Percentiles rank a stretch among this genome's conserved stretches.
These are phyloP conservation scores for Umbellularia californica DNA, from an alignment of 164 flowering plant species.

Conservation along the genomic window DNA sequence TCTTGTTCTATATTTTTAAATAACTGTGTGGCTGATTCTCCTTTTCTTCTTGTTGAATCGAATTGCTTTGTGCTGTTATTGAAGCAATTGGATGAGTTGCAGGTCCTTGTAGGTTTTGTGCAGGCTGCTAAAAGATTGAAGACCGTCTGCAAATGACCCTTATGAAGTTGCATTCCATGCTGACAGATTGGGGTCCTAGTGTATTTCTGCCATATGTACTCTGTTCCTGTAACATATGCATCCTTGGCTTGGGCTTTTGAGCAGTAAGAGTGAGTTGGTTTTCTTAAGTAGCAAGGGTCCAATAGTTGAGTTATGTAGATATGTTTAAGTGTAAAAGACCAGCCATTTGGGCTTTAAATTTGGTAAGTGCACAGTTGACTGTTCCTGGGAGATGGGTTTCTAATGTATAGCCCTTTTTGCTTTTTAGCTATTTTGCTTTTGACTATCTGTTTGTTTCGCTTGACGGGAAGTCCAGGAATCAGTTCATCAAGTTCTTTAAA, in stretches of 20 bases:
- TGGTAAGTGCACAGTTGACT: background rate
- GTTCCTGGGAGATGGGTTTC: background rate
- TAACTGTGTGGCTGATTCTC: background rate
- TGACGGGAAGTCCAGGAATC: too few relatives aligned
- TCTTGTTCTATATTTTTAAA: too few relatives aligned
- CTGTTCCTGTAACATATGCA: background rate
- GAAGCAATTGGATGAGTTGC: conserved; percentile 92
- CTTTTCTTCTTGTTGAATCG: background rate
- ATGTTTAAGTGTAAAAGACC: background rate
- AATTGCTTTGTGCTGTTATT: conserved; percentile 16
- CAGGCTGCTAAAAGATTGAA: conserved; percentile 80
- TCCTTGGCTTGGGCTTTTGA: background rate
- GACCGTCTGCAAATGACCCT: conserved; percentile 55
- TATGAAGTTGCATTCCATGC: conserved; percentile 1
- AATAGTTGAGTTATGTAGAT: background rate
- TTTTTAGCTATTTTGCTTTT: background rate
- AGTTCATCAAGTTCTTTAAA: too few relatives aligned
- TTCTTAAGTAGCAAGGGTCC: background rate
- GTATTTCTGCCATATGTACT: background rate
- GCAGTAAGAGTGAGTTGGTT: background rate
- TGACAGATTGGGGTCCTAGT: conserved; percentile 27
- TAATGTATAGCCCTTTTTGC: background rate
- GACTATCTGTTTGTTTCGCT: background rate
- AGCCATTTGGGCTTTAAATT: background rate
- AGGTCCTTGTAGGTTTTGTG: conserved; percentile 75